Evolutionary conservation across 805 yeast species (phyloP), one percentile per base, ranked within the genome.

Genomic region (Yarrowia sp.): DNA sequence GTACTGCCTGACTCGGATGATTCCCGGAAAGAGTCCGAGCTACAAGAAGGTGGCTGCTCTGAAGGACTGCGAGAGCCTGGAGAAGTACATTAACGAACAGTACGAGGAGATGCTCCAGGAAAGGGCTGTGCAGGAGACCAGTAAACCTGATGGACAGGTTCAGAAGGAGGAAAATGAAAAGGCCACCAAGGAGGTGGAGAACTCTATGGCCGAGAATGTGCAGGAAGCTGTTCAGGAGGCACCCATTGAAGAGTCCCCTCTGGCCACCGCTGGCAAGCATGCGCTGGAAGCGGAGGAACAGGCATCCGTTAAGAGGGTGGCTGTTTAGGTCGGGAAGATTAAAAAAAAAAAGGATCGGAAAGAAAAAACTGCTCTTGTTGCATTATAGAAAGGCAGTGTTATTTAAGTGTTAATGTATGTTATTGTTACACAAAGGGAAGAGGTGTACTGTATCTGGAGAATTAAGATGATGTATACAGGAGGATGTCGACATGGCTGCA

Each of bases 1-100:
- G 77, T 93, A 87, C 74, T 85, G 95, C 78, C 71, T 93, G 48
- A 78, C 86, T 35, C 85, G 91, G 71, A 85, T 90, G 77, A 79
- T 90, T 12, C 96, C 97, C 0, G 93, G 96, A 0, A 88, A 85
- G 72, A 81, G 84, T 3, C 78, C 80, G 12, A 78, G 83, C 54
- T 89, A 89, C 72, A 85, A 83, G 69, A 69, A 75, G 52, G 75
- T 91, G 62, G 80, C 85, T 66, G 79, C 81, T 69, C 76, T 85
- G 44, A 90, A 85, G 72, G 79, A 84, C 0, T 6, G 1, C 14
- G 46, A 36, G 24, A 24, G 46, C 3, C 26, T 54, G 5, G 46
- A 38, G 19, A 14, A 54, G 46, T 54, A 54, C 35, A 54, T 54
- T 14, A 26, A 54, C 17, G 61, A 36, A 33, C 44, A 36, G 61